phyloP scores from a whole-genome alignment of 1,284 basidiomycete species.

The Tetrapyrgos nigripes region DNA sequence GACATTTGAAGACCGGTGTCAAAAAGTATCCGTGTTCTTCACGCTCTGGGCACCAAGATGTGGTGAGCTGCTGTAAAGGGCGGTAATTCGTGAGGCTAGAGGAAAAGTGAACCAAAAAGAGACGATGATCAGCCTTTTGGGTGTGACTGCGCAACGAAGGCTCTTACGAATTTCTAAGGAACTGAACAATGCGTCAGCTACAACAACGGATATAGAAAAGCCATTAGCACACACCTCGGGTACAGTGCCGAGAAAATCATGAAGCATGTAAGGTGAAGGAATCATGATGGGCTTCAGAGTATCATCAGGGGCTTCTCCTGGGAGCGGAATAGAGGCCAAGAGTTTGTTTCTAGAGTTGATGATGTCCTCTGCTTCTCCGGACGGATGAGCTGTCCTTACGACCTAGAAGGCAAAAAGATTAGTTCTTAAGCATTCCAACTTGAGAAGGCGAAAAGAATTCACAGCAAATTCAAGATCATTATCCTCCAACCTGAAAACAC shows the following conservation, averaged over 20 bases:
- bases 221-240: conserved; percentile 53
- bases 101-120: conserved; percentile 9
- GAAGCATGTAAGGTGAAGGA: conserved; percentile 63
- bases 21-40: conserved; percentile 83
- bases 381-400: conserved; percentile 24
- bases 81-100: conserved; percentile 68
- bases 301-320: conserved; percentile 64
- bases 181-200: conserved; percentile 33
- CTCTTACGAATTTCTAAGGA: conserved; percentile 59
- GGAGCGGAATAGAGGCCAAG: conserved; percentile 65
- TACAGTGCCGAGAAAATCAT: conserved; percentile 71
- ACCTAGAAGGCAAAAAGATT: conserved; percentile 9
- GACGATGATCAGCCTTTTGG: neutral
- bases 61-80: conserved; percentile 68
- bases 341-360: conserved; percentile 59
- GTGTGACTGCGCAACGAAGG: neutral
- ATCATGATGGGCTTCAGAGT: conserved; percentile 70
- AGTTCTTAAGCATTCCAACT: conserved; percentile 7
- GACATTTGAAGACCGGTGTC: conserved; percentile 74
- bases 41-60: conserved; percentile 76
- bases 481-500: conserved; percentile 12
- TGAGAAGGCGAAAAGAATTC: conserved; percentile 13
- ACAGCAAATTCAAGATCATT: conserved; percentile 8
- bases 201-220: conserved; percentile 7
- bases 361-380: conserved; percentile 52